Percentiles rank a stretch among this genome's conserved stretches.
phyloP scores from a whole-genome alignment of 495 filamentous ascomycete species.

The Opeltia flavorubescens region DNA sequence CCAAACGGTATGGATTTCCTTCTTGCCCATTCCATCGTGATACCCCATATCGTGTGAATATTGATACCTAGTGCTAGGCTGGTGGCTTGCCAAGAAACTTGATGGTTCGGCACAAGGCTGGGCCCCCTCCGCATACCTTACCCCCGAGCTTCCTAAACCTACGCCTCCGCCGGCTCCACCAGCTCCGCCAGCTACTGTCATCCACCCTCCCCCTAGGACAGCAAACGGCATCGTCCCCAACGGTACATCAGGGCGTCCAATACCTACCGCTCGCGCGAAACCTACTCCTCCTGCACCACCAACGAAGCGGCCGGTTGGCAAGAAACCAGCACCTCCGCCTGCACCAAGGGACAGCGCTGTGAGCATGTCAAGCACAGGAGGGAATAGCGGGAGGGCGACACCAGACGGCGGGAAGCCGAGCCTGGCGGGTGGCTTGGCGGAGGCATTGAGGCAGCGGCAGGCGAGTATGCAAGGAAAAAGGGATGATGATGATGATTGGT shows the following conservation, averaged over 20 bases:
- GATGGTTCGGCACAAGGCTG: slow-evolving; percentile 60
- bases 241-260: slow-evolving; percentile 12
- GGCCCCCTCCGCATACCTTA: slow-evolving; percentile 85
- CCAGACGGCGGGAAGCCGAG: slow-evolving; percentile 45
- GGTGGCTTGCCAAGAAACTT: slow-evolving; percentile 78
- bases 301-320: slow-evolving; percentile 67
- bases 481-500: slow-evolving; percentile 42
- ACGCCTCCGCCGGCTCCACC: slow-evolving; percentile 43
- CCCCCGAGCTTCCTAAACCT: slow-evolving; percentile 49
- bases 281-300: slow-evolving; percentile 72
- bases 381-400: slow-evolving; percentile 52
- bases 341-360: slow-evolving; percentile 58
- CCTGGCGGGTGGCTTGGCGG: slow-evolving; percentile 71
- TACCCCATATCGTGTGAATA: slow-evolving; percentile 3
- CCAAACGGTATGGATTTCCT: slow-evolving; percentile 57
- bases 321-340: slow-evolving; percentile 48
- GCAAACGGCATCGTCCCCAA: slow-evolving; percentile 27
- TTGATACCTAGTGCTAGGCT: slow-evolving; percentile 43
- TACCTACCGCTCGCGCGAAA: slow-evolving; percentile 45
- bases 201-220: slow-evolving; percentile 27
- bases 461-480: slow-evolving; percentile 52
- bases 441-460: slow-evolving; percentile 64
- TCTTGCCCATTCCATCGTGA: neutral
- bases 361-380: slow-evolving; percentile 62
- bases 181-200: slow-evolving; percentile 39